phyloP scores from a whole-genome alignment of 805 yeast genomes.

The Candida loeiensis region DNA sequence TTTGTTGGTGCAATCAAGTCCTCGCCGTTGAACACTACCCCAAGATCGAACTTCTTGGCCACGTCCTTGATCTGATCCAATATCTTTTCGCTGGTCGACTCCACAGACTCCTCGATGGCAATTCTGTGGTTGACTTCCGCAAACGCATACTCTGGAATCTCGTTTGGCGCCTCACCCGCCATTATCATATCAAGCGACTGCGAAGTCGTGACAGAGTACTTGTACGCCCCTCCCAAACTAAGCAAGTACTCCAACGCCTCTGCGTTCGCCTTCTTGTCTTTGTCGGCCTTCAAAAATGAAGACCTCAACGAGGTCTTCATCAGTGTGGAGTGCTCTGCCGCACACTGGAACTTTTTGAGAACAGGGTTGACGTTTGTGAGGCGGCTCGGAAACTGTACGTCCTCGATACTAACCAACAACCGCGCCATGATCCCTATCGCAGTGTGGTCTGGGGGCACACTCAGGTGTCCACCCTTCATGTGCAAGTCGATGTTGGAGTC shows the following conservation, averaged over 20 bases:
- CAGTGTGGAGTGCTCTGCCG: slow-evolving; percentile 41
- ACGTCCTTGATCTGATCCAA: slow-evolving; percentile 26
- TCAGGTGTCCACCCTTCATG: slow-evolving; percentile 52
- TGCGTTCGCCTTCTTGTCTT: slow-evolving; percentile 34
- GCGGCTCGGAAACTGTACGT: slow-evolving; percentile 31
- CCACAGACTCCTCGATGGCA: slow-evolving; percentile 42
- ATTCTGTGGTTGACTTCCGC: slow-evolving; percentile 45
- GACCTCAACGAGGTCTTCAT: slow-evolving; percentile 30
- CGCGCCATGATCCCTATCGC: slow-evolving; percentile 46
- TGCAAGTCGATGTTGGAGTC: slow-evolving; percentile 38
- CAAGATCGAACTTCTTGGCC: slow-evolving; percentile 38
- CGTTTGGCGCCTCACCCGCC: slow-evolving; percentile 51
- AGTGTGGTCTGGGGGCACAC: slow-evolving; percentile 48
- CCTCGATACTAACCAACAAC: slow-evolving; percentile 38
- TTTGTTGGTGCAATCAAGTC: slow-evolving; percentile 20
- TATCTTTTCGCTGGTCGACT: slow-evolving; percentile 29
- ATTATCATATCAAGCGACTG: slow-evolving; percentile 46
- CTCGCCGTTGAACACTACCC: slow-evolving; percentile 28
- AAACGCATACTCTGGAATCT: slow-evolving; percentile 47
- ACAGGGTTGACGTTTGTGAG: slow-evolving; percentile 44
- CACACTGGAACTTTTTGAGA: slow-evolving; percentile 41
- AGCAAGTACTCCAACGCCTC: slow-evolving; percentile 32
- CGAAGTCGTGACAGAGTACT: slow-evolving; percentile 42
- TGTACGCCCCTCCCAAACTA: slow-evolving; percentile 18
- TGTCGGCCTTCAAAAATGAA: slow-evolving; percentile 38